Evolutionary conservation across 1,284 basidiomycete species (phyloP).

Genomic region (Pyrrhoderma lamaoense): DNA sequence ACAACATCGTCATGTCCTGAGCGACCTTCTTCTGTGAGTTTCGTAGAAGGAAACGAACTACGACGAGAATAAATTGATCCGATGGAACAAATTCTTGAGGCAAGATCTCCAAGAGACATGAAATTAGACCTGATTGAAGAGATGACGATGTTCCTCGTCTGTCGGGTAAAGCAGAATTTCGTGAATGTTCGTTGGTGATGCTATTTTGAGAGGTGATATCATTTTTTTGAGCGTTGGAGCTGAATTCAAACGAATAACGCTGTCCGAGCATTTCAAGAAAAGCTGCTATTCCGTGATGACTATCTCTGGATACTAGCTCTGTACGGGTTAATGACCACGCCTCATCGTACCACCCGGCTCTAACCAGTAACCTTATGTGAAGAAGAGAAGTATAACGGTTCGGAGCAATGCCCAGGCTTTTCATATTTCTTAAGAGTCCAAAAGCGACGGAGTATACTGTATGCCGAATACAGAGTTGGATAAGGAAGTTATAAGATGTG

Average conservation of each 20-base stretch:
- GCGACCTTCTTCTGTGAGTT: conserved; percentile 20
- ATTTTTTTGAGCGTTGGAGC: not conserved
- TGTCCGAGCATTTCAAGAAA: conserved; percentile 15
- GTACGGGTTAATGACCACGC: conserved; percentile 24
- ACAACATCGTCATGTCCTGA: conserved; percentile 23
- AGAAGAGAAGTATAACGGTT: conserved; percentile 29
- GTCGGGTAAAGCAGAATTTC: not conserved
- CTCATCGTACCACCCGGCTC: conserved; percentile 27
- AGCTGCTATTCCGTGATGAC: not conserved
- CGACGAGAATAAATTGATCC: conserved; percentile 8
- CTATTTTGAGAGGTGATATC: not conserved
- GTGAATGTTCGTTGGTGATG: no score
- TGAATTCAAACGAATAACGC: conserved; percentile 4
- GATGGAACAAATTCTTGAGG: not conserved
- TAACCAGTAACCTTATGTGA: conserved; percentile 29
- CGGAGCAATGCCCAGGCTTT: conserved; percentile 22
- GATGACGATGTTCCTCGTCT: not conserved
- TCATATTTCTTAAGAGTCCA: conserved; percentile 27
- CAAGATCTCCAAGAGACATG: no score
- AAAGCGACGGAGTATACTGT: conserved; percentile 26
- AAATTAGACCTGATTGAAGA: not conserved
- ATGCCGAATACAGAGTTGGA: conserved; percentile 28
- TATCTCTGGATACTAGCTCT: conserved; percentile 1
- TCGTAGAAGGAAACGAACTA: conserved; percentile 11
- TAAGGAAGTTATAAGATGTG: conserved; percentile 30